Percentiles rank a stretch among this genome's conserved stretches.
Evolutionary conservation across 1,139 yeast genomes (phyloP).

Genomic region (Geotrichum phurueaensis): DNA sequence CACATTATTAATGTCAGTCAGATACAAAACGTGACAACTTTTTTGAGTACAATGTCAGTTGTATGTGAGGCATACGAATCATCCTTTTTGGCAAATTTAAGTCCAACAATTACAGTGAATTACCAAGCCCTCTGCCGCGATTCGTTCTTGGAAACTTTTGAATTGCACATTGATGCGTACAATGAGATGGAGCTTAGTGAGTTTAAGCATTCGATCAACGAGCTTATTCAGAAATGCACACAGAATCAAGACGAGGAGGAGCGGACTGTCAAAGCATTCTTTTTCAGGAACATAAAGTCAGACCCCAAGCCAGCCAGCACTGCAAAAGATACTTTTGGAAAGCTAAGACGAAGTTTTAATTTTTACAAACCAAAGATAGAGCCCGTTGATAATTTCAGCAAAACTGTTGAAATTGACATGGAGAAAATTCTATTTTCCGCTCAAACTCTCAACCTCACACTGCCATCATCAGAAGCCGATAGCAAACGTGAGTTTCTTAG

Average conservation of each 20-base stretch:
- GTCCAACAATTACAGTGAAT: background rate
- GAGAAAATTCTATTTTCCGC: constrained; percentile 6
- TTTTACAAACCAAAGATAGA: background rate
- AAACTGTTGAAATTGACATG: background rate
- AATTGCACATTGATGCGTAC: constrained; percentile 6
- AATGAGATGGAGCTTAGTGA: background rate
- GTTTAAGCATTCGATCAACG: background rate
- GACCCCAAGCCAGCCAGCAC: background rate
- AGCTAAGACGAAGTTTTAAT: background rate
- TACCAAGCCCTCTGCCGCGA: background rate
- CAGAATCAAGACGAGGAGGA: background rate
- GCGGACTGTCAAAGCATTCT: constrained; percentile 32
- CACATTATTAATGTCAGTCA: background rate
- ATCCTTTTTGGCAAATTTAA: background rate
- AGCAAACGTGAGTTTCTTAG: constrained; percentile 42
- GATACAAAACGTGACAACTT: background rate
- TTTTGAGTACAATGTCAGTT: background rate
- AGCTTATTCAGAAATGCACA: background rate
- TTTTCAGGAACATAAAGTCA: constrained; percentile 15
- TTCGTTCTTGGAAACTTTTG: constrained; percentile 5
- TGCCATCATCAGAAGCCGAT: constrained; percentile 40
- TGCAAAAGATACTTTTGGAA: background rate
- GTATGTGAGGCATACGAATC: background rate
- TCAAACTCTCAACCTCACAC: constrained; percentile 14
- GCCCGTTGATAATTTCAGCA: background rate